These are phyloP conservation scores for Spencermartinsiella ligniputridi DNA, from an alignment of 1,139 yeast species.

Conservation along the genomic window DNA sequence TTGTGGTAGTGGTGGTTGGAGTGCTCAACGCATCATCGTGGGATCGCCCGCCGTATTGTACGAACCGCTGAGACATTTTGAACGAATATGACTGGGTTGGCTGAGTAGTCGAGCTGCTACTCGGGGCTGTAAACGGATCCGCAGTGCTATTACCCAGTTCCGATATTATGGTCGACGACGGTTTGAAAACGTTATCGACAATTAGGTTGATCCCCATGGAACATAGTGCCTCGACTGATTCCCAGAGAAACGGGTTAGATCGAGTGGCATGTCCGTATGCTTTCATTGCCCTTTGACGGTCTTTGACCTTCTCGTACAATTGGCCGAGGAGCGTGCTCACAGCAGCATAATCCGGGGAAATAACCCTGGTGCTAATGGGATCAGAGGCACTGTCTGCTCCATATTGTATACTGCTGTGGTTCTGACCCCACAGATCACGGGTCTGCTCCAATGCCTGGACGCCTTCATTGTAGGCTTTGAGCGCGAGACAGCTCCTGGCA, in stretches of 20 bases:
- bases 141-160: neutral
- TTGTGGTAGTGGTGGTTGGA: neutral
- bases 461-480: conserved; percentile 60
- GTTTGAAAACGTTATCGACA: conserved; percentile 55
- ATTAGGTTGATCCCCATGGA: conserved; percentile 53
- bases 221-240: conserved; percentile 75
- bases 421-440: conserved; percentile 21
- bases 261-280: conserved; percentile 66
- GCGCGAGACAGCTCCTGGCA: conserved; percentile 58
- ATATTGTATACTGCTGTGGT: neutral
- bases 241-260: conserved; percentile 78
- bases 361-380: conserved; percentile 29
- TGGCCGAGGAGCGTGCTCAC: conserved; percentile 68
- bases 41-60: conserved; percentile 2
- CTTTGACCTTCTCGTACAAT: conserved; percentile 55
- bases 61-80: conserved; percentile 16
- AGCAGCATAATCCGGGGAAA: conserved; percentile 61
- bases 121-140: conserved; percentile 20
- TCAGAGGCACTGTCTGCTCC: neutral
- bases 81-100: neutral
- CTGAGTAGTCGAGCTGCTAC: neutral
- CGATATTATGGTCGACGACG: neutral
- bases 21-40: conserved; percentile 12
- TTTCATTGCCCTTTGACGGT: conserved; percentile 59
- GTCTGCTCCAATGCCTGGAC: conserved; percentile 47